Evolutionary conservation across 2,329 filamentous ascomycete genomes (phyloP), one percentile per base, ranked within the genome.

Genomic region (Phaeosphaeriaceae sp.): DNA sequence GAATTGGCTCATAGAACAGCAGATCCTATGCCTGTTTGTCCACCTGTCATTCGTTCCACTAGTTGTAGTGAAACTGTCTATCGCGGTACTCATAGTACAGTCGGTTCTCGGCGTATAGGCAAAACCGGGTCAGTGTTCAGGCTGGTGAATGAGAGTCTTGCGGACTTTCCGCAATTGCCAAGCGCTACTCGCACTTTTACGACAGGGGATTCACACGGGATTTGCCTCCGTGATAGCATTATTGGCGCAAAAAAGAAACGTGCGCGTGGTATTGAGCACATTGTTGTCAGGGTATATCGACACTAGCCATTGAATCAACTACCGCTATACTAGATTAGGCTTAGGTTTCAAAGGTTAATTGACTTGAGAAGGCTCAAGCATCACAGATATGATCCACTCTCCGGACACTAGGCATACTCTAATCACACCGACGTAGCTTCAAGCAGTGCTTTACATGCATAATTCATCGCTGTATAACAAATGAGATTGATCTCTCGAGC

Each of bases 241-340:
- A 29, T 54, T 29, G 28, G 23, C 26, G 33, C 32, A 43, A 36
- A 13, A 6, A 13, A 13, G 5, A 13, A 33, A 34, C 6, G 8
- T 21, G 17, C 20, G 23, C 17, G 17, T 51, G 48, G 45, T 51
- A 41, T 21, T 61, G 58, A 61, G 58, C 56, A 61, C 54, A 54
- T 59, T 61, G 50, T 48, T 57, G 51, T 47, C 44, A 23, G 12
- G 28, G 4, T 33, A 17, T 9, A 17, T 16, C n/a, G 7, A 17
- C 32, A 6, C 32, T 15, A 34, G 23, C 11, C 23, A 26, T 8
- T 11, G 23, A 8, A 11, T 11, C 23, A 6, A 11, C 11, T 26
- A 11, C 3, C 23, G 11, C 6, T 26, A 26, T 26, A 26, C 23
- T 8, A 26, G 7, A 8, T 26, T 26, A 26, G 23, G 23, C 2